Conservation (phyloP, 192 early-diverging fungal species). For the Haplosporangium gracile region DNA sequence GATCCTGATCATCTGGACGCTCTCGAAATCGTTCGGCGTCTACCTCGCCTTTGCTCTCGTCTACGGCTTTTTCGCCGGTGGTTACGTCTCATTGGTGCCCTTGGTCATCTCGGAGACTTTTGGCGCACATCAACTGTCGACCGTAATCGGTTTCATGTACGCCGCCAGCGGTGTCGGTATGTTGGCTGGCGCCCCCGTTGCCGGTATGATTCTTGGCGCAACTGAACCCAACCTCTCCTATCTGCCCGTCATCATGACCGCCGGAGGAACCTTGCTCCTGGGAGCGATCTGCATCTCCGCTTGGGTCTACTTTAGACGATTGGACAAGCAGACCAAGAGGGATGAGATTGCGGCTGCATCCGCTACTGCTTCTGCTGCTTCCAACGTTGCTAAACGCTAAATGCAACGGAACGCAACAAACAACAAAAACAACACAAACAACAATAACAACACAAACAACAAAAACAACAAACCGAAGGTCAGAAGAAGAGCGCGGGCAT, state of each 20-base stretch:
- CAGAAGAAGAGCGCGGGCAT: background rate
- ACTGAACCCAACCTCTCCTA: constrained; percentile 46
- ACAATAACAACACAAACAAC: background rate
- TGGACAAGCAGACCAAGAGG: constrained; percentile 42
- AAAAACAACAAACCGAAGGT: background rate
- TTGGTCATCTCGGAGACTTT: constrained; percentile 54
- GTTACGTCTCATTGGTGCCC: constrained; percentile 58
- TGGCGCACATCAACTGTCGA: constrained; percentile 58
- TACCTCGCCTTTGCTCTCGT: constrained; percentile 58
- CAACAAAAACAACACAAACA: background rate
- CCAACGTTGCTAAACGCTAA: constrained; percentile 3
- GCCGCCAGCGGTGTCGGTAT: constrained; percentile 58
- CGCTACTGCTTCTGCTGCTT: constrained; percentile 10
- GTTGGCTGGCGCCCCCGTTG: constrained; percentile 57
- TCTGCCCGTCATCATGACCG: constrained; percentile 52
- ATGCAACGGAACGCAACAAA: background rate
- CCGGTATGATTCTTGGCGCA: constrained; percentile 41
- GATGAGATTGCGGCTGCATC: constrained; percentile 4
- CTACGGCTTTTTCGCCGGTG: constrained; percentile 66
- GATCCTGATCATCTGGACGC: constrained; percentile 43
- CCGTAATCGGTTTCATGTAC: constrained; percentile 62
- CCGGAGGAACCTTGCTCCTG: constrained; percentile 28
- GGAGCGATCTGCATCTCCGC: constrained; percentile 38
- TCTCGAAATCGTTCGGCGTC: constrained; percentile 40
- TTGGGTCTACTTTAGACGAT: constrained; percentile 44